Evolutionary conservation across 148 eudicot genomes (phyloP), one percentile per base, ranked within the genome.

Genomic region (Silene conica): DNA sequence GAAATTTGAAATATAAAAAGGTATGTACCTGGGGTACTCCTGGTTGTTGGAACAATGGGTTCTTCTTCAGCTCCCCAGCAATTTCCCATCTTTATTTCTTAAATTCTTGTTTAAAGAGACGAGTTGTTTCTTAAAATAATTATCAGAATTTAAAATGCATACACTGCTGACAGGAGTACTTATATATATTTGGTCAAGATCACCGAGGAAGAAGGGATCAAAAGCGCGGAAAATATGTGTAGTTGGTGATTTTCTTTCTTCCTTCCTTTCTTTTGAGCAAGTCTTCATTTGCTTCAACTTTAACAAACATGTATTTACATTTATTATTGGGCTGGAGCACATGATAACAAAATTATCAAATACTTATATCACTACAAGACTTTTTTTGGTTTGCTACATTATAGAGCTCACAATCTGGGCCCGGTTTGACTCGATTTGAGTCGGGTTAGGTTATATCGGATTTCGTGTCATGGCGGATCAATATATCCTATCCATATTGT

Each of bases 31-130:
- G 80, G 80, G n/a, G 60, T 52, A 62, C 45, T 59, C 28, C 56
- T 46, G 48, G 71, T 22, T 20, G 67, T 72, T 23, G 73, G 85
- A 62, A 69, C 73, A 55, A 50, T 68, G 34, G 77, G 67, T 31
- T 67, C 76, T 54, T 80, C 81, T 28, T 80, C 73, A 73, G 88
- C 80, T 12, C 80, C 82, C 79, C 84, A 87, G 59, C 90, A 89
- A 54, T 85, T 87, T 10, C 93, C 93, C 93, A 89, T 89, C 14
- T 62, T 71, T 62, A 9, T 69, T 61, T 22, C 18, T 12, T 5
- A 0, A 15, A 8, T 72, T 26, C 23, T 48, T 9, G 5, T 0
- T 7, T 25, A 14, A 64, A 62, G 9, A 0, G 28, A 22, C 34
- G 16, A 18, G 23, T 8, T 66, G 14, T 41, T 65, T 14, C 19